Base-by-base conservation (phyloP, 73 alveolate genomes). In the Paraurostyla sp. region DNA sequence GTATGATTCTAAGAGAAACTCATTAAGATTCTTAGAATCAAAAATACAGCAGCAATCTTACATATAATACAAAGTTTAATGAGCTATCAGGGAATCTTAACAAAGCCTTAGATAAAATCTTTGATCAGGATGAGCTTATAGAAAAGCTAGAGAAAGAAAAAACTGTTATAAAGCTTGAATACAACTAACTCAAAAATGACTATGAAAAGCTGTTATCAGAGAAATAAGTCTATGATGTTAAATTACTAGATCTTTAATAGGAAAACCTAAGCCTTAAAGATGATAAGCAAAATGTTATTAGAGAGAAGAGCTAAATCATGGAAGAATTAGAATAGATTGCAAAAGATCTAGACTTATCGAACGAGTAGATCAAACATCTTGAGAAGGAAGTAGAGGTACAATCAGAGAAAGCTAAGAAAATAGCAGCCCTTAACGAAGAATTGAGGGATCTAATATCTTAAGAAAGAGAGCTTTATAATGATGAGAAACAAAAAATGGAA, bases 101-200 rank as follows among this genome's bases (percentile, higher is more conserved):
- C 50, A 60, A 60, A 60, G 78, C 78, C 32, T 33, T 60, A 7
- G 78, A 60, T 60, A 60, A 60, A 60, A 7, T 60, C 4, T 60
- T 13, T 60, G 45, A 60, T 3, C 25, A 60, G 32, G 78, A 60
- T 45, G 78, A 60, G 15, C 22, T 29, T 11, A 29, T 60, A 6
- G 78, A 60, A 32, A 60, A 60, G 22, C 7, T 60, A 9, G 78
- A 60, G 23, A 60, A 60, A 27, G 78, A 60, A 33, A 60, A 60
- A 32, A 30, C 78, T 3, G 9, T 60, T 11, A 7, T 60, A 60
- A 2, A 60, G 78, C 32, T 60, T 29, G 78, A 60, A 27, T 60
- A 30, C 13, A 60, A 6, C 3, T 60, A 18, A 27, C 50, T 30
- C 7, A 60, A 33, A 29, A 60, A 16, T 9, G 78, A 60, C 78